Evolutionary conservation across 1,284 basidiomycete species (phyloP), one percentile per base, ranked within the genome.

Genomic region (Volvariella surrecta): DNA sequence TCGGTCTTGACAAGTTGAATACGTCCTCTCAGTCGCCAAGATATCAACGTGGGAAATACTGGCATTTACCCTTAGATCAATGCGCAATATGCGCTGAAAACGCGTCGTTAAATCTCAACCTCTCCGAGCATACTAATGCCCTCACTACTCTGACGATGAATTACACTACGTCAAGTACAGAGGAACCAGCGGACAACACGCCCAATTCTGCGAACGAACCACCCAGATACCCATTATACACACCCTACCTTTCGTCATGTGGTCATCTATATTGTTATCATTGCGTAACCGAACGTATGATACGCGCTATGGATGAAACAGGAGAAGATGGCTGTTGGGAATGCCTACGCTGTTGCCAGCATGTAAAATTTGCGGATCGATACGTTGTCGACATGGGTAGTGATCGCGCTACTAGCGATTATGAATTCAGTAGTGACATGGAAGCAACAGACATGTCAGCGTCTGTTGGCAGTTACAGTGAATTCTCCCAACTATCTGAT

Each of bases 221-320:
- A 17, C 78, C 82, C 0, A 52, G 66, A 15, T 71, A 79, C 55
- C 79, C 83, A 1, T 72, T 89, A 46, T 67, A 80, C 52, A 85
- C 74, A 22, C 79, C 87, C 0, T 90, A 89, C 54, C 60, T 78
- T 45, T 75, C 84, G 7, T 82, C 83, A 11, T 90, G 88, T 50
- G 82, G 79, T 10, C 88, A 93, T 59, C 60, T 75, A 8, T 95
- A 90, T 63, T 94, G 91, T 61, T 95, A 94, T 60, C 80, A 84
- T 54, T 95, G 91, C 60, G 70, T 94, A 22, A 76, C 87, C 9
- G 85, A 88, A 53, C 79, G 81, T 45, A 77, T 95, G 66, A 72
- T 89, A 52, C 80, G 76, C 24, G 71, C 73, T 0, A 76, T 76
- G 4, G 83, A 85, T 45, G 83, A 85, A 39, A 75, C 69, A 15